phyloP scores from a whole-genome alignment of 257 asterid species.

The Solanum habrochaites region DNA sequence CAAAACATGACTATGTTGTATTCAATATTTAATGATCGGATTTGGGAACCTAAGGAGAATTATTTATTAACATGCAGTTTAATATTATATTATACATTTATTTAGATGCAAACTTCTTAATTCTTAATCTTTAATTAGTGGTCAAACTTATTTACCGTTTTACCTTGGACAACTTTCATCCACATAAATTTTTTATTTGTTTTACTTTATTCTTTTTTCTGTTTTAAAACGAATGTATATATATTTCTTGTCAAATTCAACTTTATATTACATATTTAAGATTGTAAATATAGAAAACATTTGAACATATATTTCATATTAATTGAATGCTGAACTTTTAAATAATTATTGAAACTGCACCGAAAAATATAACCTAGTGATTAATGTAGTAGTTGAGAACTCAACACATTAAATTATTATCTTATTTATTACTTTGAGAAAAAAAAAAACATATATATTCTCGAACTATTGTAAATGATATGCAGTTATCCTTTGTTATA shows the following conservation, averaged over 20 bases:
- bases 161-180: not conserved
- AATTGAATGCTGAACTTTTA: too few species aligned
- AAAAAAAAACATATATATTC: too few species aligned
- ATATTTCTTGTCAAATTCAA: too few species aligned
- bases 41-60: not conserved
- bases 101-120: not conserved
- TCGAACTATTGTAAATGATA: too few species aligned
- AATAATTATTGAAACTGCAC: not conserved
- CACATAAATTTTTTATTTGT: not conserved
- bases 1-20: not conserved
- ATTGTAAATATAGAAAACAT: too few species aligned
- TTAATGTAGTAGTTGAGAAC: too few species aligned
- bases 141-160: not conserved
- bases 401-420: too few species aligned
- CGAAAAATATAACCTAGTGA: too few species aligned
- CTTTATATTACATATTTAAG: too few species aligned
- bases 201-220: too few species aligned
- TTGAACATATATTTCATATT: not conserved
- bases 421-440: too few species aligned
- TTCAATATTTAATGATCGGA: not conserved
- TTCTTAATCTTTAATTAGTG: not conserved
- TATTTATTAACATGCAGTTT: not conserved
- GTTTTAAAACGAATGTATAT: too few species aligned
- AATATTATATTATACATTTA: not conserved
- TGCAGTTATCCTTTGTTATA: rapidly evolving